Base-by-base conservation (phyloP, 148 eudicot genomes). In the Tetragonia tetragonoides region DNA sequence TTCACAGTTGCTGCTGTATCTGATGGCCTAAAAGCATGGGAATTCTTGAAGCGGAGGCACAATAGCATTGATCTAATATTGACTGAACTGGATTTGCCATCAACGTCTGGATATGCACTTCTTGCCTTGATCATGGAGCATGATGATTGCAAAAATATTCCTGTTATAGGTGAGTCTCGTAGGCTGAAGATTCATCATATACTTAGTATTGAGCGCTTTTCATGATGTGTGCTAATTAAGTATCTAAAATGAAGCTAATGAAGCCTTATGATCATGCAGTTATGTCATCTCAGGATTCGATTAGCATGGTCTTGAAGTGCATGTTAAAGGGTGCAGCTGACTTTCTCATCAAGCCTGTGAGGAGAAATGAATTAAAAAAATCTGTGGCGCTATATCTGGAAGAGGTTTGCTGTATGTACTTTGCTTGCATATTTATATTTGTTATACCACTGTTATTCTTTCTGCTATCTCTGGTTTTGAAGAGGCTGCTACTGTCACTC, bases 371-470 rank as follows among this genome's bases (percentile, higher is more conserved):
- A 75, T 85, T 89, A 62, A 89, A 89, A 12, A 79, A 89, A 89
- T 67, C 86, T 89, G 64, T 89, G 92, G 92, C 92, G 87, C 75
- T 90, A 89, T 78, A 87, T 89, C 40, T 89, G 92, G 92, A 87
- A 79, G 78, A 83, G 85, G 81, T 79, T 84, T 66, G 24, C 77
- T 79, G 88, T 86, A 6, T 53, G 81, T 74, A 44, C 44, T 42
- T 64, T 17, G 11, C 38, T 49, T 63, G 37, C 78, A 11, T 37
- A 23, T 9, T 10, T 6, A 38, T 74, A 20, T 34, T 34, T n/a
- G 34, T 46, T 60, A 1, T 66, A 10, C 18, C 18, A 9, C n/a
- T 75, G 3, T 67, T 41, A 18, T 40, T 71, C 28, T 44, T n/a
- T 21, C 7, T 54, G 28, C 17, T 20, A 4, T 64, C 68, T 40